A percentile compares a stretch with the other conserved stretches of the same genome.
phyloP scores from a whole-genome alignment of 345 rosid species.

The Dovyalis caffra region DNA sequence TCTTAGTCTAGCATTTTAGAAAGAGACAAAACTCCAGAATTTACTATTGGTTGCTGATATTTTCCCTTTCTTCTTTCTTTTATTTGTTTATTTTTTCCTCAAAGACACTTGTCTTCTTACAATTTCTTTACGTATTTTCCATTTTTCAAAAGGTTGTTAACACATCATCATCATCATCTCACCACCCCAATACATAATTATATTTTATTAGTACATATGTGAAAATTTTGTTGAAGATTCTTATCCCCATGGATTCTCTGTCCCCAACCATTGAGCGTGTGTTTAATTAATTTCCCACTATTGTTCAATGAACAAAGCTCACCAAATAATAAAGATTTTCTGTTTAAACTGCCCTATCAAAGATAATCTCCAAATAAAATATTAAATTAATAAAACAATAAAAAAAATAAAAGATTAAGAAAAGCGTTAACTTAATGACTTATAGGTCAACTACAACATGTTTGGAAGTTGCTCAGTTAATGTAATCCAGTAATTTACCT shows the following conservation, averaged over 20 bases:
- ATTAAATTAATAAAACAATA: background rate
- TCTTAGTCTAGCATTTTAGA: background rate
- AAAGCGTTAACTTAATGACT: background rate
- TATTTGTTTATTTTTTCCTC: background rate
- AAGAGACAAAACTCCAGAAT: background rate
- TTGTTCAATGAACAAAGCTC: background rate
- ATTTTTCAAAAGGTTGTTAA: slow-evolving; percentile 19
- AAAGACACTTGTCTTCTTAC: background rate
- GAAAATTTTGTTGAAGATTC: slow-evolving; percentile 6
- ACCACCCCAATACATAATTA: background rate
- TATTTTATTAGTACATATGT: background rate
- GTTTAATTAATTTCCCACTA: background rate
- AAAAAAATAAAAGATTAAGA: background rate
- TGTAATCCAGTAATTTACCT: slow-evolving; percentile 35
- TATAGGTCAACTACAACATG: background rate
- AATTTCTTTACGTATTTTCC: background rate
- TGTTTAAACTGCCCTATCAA: slow-evolving; percentile 10
- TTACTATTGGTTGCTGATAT: background rate
- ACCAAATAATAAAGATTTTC: background rate
- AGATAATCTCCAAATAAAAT: background rate
- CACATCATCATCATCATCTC: slow-evolving; percentile 26
- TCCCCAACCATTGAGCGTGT: background rate
- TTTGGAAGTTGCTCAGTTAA: background rate
- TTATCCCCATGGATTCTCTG: slow-evolving; percentile 15
- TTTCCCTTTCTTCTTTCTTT: too few relatives aligned